phyloP scores from a whole-genome alignment of 1,284 basidiomycete species.

The Melampsora americana region DNA sequence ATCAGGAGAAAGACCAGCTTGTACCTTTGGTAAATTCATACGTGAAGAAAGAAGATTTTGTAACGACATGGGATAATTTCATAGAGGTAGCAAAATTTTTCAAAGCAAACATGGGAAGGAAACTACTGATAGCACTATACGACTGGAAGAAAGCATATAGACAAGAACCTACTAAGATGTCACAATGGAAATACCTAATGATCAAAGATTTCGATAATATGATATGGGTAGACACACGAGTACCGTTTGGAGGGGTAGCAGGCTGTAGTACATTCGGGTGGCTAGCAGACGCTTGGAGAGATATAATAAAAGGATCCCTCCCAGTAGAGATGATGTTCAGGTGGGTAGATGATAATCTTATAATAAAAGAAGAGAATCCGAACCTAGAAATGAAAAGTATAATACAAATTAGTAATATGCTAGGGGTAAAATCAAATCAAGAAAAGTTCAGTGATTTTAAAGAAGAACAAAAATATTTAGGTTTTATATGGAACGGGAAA shows the following conservation, averaged over 20 bases:
- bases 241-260: constrained; percentile 11
- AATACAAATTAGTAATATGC: neutral
- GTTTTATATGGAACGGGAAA: neutral
- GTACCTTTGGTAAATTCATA: constrained; percentile 11
- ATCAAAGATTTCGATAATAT: neutral
- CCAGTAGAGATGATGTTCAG: neutral
- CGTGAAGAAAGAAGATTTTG: neutral
- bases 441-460: neutral
- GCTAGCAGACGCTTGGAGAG: neutral
- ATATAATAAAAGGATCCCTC: neutral
- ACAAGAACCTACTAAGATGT: neutral
- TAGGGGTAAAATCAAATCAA: neutral
- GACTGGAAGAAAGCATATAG: constrained; percentile 22
- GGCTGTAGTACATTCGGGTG: neutral
- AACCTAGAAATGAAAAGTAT: neutral
- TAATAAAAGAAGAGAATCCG: neutral
- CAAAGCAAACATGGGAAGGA: too few relatives aligned
- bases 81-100: neutral
- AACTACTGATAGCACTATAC: neutral
- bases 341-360: neutral
- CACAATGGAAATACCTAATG: constrained; percentile 5
- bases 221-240: neutral
- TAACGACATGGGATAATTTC: constrained; percentile 19
- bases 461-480: neutral
- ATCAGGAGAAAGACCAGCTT: neutral